Conservation (phyloP, 1,139 yeast species). For the Meyerozyma guilliermondii region DNA sequence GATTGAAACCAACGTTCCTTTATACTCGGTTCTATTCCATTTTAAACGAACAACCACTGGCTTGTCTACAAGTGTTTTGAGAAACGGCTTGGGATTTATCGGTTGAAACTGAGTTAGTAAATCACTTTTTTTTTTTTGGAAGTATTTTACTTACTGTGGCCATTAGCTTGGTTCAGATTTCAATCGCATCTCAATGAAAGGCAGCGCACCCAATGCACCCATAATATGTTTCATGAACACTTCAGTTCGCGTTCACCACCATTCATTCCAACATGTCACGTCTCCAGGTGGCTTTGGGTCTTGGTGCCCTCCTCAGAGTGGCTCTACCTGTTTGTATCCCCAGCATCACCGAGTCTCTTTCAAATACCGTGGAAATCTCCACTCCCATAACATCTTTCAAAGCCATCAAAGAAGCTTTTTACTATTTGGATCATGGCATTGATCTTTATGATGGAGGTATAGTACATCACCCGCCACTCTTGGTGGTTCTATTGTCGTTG, state of each 20-base stretch:
- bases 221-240: slow-evolving; percentile 5
- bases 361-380: slow-evolving; percentile 59
- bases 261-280: slow-evolving; percentile 13
- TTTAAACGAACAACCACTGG: slow-evolving; percentile 81
- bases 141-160: slow-evolving; percentile 15
- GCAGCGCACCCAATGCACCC: slow-evolving; percentile 6
- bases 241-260: slow-evolving; percentile 1
- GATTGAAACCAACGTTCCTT: slow-evolving; percentile 72
- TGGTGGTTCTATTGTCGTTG: slow-evolving; percentile 46
- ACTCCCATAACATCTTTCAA: slow-evolving; percentile 70
- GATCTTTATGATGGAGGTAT: slow-evolving; percentile 82
- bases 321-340: slow-evolving; percentile 32
- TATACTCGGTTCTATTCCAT: slow-evolving; percentile 90
- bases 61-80: slow-evolving; percentile 67
- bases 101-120: slow-evolving; percentile 10
- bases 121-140: background rate
- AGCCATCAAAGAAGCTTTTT: slow-evolving; percentile 75
- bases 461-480: slow-evolving; percentile 78
- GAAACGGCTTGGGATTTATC: slow-evolving; percentile 81
- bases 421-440: slow-evolving; percentile 52
- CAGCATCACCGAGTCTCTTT: slow-evolving; percentile 21
- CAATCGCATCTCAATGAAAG: background rate
- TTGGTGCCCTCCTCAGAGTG: slow-evolving; percentile 30
- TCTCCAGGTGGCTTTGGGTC: slow-evolving; percentile 19
- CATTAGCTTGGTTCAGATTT: slow-evolving; percentile 7